phyloP scores from a whole-genome alignment of 768 basidiomycete genomes.

The Boletus tomentosulus region DNA sequence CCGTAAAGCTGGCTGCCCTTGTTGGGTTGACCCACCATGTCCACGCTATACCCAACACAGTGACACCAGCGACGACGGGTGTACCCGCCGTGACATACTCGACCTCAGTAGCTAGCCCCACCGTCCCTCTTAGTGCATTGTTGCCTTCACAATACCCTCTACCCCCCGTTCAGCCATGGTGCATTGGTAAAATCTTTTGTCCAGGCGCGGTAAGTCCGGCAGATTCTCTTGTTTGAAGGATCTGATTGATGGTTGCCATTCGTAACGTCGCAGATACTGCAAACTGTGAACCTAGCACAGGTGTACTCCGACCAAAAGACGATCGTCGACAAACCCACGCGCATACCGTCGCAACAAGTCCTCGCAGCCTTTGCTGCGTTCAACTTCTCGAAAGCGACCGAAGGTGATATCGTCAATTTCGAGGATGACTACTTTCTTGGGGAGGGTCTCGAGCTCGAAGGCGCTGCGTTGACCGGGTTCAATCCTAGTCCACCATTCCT shows the following conservation, averaged over 20 bases:
- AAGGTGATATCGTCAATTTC: constrained; percentile 63
- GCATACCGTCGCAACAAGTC: constrained; percentile 58
- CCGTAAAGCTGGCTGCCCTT: constrained; percentile 10
- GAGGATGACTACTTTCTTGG: constrained; percentile 73
- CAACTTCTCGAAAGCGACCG: constrained; percentile 44
- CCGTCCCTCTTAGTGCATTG: constrained; percentile 45
- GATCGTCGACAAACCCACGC: constrained; percentile 86
- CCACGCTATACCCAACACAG: constrained; percentile 16
- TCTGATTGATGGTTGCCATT: not conserved
- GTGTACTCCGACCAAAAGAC: constrained; percentile 82
- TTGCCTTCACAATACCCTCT: constrained; percentile 62
- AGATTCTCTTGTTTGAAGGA: too few species aligned
- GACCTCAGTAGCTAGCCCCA: constrained; percentile 64
- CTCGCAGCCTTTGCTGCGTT: constrained; percentile 58
- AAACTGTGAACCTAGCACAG: constrained; percentile 78
- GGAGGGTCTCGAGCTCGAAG: constrained; percentile 80
- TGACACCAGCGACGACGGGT: constrained; percentile 14
- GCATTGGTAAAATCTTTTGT: constrained; percentile 74
- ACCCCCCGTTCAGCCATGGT: constrained; percentile 75
- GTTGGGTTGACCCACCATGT: constrained; percentile 9
- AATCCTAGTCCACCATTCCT: constrained; percentile 62
- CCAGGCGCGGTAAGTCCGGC: constrained; percentile 56
- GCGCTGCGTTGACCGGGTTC: constrained; percentile 58
- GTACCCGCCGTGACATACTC: constrained; percentile 41
- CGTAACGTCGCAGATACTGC: constrained; percentile 52